Evolutionary conservation across 371 early-diverging fungal species (phyloP).

Genomic region (Actinomortierella ambigua): DNA sequence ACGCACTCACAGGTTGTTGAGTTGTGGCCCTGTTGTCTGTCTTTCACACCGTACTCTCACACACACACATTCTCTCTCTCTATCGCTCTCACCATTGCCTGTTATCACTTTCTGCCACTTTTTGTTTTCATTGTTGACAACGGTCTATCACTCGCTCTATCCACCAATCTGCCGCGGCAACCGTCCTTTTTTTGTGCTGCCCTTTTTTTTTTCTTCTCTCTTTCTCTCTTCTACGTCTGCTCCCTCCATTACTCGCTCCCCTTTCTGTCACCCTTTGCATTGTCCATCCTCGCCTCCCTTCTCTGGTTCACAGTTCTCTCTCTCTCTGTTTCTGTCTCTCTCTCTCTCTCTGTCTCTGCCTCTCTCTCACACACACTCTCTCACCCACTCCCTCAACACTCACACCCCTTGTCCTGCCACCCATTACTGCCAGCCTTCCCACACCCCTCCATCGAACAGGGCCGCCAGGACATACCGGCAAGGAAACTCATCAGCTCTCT

Average conservation of each 20-base stretch:
- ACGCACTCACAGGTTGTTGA: too few relatives aligned
- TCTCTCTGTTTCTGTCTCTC: background rate
- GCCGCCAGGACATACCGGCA: background rate
- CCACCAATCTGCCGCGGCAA: background rate
- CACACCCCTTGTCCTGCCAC: background rate
- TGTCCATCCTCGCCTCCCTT: too few relatives aligned
- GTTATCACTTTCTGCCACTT: background rate
- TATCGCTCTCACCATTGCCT: background rate
- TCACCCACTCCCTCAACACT: background rate
- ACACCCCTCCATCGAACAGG: background rate
- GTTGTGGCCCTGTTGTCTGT: too few relatives aligned
- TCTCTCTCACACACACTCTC: background rate
- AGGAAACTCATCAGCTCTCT: background rate
- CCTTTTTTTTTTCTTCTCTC: background rate
- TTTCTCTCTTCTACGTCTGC: background rate
- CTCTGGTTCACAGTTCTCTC: too few relatives aligned
- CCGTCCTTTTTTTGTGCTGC: background rate
- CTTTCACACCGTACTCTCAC: background rate
- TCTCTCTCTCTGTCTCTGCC: background rate
- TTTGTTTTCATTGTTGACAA: background rate
- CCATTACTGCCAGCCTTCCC: background rate
- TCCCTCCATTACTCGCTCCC: too few relatives aligned
- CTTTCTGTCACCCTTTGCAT: too few relatives aligned
- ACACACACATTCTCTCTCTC: background rate
- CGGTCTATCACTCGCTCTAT: background rate